Base-by-base conservation (phyloP, 768 basidiomycete species). In the Boletus tomentosulus region DNA sequence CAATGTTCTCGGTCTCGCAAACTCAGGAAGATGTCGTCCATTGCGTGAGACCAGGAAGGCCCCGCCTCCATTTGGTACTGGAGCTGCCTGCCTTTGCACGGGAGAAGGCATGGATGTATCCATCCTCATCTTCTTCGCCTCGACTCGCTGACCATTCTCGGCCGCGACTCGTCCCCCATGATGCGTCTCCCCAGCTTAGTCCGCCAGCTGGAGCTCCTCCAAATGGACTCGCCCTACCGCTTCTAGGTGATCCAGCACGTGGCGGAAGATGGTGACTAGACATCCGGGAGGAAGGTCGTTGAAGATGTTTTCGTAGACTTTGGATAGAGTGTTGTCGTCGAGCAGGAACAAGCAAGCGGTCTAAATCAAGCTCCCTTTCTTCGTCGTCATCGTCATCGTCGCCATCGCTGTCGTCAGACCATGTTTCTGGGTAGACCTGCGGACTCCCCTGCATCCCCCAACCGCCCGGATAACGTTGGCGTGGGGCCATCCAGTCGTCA, bases 311-410 rank as follows among this genome's bases (percentile, higher is more conserved):
- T 53, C 86, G 75, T 52, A 90, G 71, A 65, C 86, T 88, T 60
- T 75, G 80, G 57, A 89, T 89, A 16, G 87, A 88, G 55, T 83
- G 78, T 63, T 90, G 87, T 27, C 87, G 75, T 65, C 83, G 86
- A 19, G 88, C 78, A 8, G 82, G 85, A 27, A 86, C 81, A 34
- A 90, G 80, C 51, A 89, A 76, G 27, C 78, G 77, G 15, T 85
- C 83, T 38, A 89, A 74, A 62, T 83, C 78, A 44, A 88, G 71
- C 62, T 88, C 87, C 15, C 74, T 77, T 38, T 79, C 81, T 8
- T 78, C 78, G 4, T 74, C 74, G 1, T 77, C 77, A 3, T 74
- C 63, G 5, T 77, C 76, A 12, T 72, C 73, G 9, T 70, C 70
- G 2, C 71, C 71, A 43, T 66, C 69, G 27, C 66, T 63, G 19